Base-by-base conservation (phyloP, 1,284 basidiomycete genomes). In the Quambalaria eucalypti region DNA sequence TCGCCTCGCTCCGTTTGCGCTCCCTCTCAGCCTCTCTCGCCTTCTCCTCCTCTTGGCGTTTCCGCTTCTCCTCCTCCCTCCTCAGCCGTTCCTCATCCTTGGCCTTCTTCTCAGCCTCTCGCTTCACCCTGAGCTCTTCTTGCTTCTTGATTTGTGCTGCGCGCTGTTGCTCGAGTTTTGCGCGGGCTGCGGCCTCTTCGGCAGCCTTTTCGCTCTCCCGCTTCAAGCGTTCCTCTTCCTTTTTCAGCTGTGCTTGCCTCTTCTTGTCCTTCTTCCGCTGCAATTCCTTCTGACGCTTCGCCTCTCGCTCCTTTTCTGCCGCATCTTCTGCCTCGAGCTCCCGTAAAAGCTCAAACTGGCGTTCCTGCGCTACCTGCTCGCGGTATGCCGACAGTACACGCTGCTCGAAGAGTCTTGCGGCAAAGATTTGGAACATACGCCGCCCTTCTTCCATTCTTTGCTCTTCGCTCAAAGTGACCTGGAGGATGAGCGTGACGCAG, bases 201-300 rank as follows among this genome's bases (percentile, higher is more conserved):
- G 66, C 67, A 42, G 63, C 68, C 50, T 61, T 61, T 57, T 70
- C 73, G 84, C 40, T 82, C 83, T 69, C 90, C 87, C 75, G 90
- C 87, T 21, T 85, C 86, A 40, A 87, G 86, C 74, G 85, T 83
- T 63, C 73, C 51, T 90, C 89, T 68, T 96, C 93, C 74, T 92
- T 93, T 51, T 87, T 87, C 66, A 84, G 81, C 78, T 92, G 93
- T 78, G 92, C 89, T 76, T 83, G 84, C 87, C 81, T 85, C 80
- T 88, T 88, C 85, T 93, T 93, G 76, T 93, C 91, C 81, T 97
- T 97, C 84, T 97, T 97, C 82, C 90, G 92, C 82, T 96, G 89
- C 77, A 91, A 91, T 78, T 95, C 90, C 64, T 84, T 88, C 76
- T 88, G 86, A 78, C 92, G 92, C 82, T 95, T 93, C 58, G 86